Evolutionary conservation across 305 asterid genomes (phyloP).

Genomic region (Lippia alba): DNA sequence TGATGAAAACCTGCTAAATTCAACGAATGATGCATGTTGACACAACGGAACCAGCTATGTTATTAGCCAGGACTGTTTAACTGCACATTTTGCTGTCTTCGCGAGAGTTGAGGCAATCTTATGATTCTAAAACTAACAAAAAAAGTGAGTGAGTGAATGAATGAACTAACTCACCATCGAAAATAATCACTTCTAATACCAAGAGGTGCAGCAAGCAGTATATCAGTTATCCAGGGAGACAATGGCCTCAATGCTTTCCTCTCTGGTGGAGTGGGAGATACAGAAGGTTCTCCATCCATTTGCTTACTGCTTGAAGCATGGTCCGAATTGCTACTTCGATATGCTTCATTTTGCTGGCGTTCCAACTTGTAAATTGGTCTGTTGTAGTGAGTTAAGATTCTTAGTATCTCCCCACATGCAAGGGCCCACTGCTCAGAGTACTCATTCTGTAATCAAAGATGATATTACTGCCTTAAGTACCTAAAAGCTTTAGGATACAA

Average conservation of each 20-base stretch:
- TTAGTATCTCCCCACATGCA: slow-evolving; percentile 96
- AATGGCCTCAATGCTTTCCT: slow-evolving; percentile 88
- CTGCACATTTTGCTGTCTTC: background rate
- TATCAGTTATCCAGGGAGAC: slow-evolving; percentile 97
- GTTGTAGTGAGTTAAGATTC: slow-evolving; percentile 93
- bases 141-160: too few species aligned
- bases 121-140: slow-evolving; percentile 3
- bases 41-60: slow-evolving; percentile 8
- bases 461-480: slow-evolving; percentile 24
- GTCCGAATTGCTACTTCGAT: slow-evolving; percentile 73
- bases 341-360: slow-evolving; percentile 59
- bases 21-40: slow-evolving; percentile 19
- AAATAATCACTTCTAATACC: slow-evolving; percentile 98
- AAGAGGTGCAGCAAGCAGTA: slow-evolving; percentile 93
- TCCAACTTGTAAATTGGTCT: slow-evolving; percentile 88
- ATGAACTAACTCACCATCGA: slow-evolving; percentile 74
- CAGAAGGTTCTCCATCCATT: slow-evolving; percentile 47
- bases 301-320: slow-evolving; percentile 81
- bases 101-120: background rate
- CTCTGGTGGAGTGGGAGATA: slow-evolving; percentile 61
- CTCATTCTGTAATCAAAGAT: slow-evolving; percentile 65
- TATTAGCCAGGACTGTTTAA: background rate
- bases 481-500: slow-evolving; percentile 5
- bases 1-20: slow-evolving; percentile 2
- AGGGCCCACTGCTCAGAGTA: slow-evolving; percentile 99